A percentile compares a stretch with the other conserved stretches of the same genome.
Conservation (phyloP, 2,329 filamentous ascomycete species). For the Cordyceps cateniannulata region DNA sequence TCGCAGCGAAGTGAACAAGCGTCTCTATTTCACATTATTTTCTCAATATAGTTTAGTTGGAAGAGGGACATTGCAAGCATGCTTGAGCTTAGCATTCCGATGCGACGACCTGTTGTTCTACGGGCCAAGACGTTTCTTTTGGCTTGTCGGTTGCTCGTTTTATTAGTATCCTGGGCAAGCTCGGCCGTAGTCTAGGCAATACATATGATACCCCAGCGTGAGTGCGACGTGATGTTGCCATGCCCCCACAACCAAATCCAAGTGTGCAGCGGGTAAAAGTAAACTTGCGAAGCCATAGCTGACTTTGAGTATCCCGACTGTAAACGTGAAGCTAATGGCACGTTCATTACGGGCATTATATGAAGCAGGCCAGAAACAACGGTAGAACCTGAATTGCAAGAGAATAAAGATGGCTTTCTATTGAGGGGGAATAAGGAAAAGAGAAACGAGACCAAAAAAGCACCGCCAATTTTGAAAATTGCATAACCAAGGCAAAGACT, state of each 20-base stretch:
- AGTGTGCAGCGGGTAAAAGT: no score
- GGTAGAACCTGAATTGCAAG: not conserved
- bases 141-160: slow-evolving; percentile 31
- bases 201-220: slow-evolving; percentile 13
- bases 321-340: no score
- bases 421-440: not conserved
- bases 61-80: not conserved
- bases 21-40: not conserved
- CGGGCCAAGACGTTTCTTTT: slow-evolving; percentile 23
- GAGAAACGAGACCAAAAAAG: not conserved
- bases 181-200: slow-evolving; percentile 29
- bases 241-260: no score
- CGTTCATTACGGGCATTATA: no score
- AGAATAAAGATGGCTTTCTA: not conserved
- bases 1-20: not conserved
- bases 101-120: slow-evolving; percentile 21
- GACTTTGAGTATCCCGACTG: no score
- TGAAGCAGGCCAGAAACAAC: no score
- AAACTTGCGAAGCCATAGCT: no score
- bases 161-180: slow-evolving; percentile 23
- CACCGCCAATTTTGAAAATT: not conserved
- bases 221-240: not conserved
- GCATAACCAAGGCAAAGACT: not conserved
- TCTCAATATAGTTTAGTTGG: not conserved
- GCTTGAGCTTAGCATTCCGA: slow-evolving; percentile 8